Conservation (phyloP, 805 yeast species). For the Wickerhamomyces pijperi region DNA sequence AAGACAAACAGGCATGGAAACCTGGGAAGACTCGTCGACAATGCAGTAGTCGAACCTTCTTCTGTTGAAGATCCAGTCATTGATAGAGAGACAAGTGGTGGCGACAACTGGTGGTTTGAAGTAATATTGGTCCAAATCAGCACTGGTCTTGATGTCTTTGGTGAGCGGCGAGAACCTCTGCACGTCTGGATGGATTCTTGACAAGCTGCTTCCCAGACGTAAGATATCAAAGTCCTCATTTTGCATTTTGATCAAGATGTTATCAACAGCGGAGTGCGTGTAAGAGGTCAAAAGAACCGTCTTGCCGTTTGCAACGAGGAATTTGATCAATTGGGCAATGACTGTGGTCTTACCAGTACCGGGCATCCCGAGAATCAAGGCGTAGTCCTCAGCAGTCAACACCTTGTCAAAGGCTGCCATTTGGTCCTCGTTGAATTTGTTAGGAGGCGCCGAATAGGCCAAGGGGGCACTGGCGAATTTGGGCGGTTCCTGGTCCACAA, state of each 20-base stretch:
- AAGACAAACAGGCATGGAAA: conserved; percentile 79
- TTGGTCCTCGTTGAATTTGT: conserved; percentile 61
- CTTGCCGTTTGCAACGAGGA: conserved; percentile 48
- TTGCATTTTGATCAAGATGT: conserved; percentile 66
- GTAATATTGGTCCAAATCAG: conserved; percentile 36
- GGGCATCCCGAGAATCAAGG: conserved; percentile 90
- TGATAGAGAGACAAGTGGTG: conserved; percentile 73
- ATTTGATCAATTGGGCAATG: conserved; percentile 61
- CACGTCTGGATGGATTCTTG: conserved; percentile 53
- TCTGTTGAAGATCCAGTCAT: conserved; percentile 45
- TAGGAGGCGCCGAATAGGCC: conserved; percentile 8
- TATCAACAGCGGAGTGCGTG: conserved; percentile 95
- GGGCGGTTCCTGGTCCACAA: conserved; percentile 24
- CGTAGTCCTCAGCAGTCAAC: conserved; percentile 57
- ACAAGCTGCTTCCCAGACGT: conserved; percentile 48
- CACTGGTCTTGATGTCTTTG: conserved; percentile 26
- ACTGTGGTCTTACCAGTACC: conserved; percentile 96
- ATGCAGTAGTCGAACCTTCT: conserved; percentile 82
- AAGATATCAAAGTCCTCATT: conserved; percentile 38
- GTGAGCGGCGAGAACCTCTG: conserved; percentile 38
- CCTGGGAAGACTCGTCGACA: conserved; percentile 94
- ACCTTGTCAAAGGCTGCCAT: conserved; percentile 53
- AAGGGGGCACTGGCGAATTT: conserved; percentile 16
- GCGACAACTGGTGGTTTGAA: conserved; percentile 69
- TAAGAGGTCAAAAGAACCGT: conserved; percentile 72